Conservation (phyloP, 768 basidiomycete species). For the Kondoa malvinella region DNA sequence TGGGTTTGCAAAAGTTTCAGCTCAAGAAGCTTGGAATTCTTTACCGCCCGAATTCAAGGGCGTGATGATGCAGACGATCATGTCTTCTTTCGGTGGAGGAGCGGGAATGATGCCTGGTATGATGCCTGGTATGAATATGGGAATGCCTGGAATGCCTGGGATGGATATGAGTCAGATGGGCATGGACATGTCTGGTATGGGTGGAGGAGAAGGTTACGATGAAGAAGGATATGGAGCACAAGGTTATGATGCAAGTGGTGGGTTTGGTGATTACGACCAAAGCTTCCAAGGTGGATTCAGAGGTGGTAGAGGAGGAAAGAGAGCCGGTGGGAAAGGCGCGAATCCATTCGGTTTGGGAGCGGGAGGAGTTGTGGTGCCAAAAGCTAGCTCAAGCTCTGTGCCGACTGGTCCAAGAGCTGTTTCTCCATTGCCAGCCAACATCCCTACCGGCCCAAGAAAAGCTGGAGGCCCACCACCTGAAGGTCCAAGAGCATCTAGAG, state of each 20-base stretch:
- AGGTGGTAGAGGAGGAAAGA: neutral
- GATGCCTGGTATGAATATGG: slow-evolving; percentile 50
- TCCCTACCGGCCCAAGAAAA: slow-evolving; percentile 3
- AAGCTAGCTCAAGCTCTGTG: neutral
- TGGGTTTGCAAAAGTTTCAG: slow-evolving; percentile 10
- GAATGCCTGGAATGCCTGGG: neutral
- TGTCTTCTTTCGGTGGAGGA: slow-evolving; percentile 37
- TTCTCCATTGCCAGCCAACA: slow-evolving; percentile 1
- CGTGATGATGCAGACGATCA: slow-evolving; percentile 28
- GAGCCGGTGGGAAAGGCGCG: neutral
- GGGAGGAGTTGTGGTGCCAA: neutral
- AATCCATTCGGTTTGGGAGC: neutral
- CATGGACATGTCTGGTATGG: neutral
- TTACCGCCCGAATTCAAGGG: slow-evolving; percentile 27
- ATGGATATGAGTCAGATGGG: neutral
- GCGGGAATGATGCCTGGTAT: slow-evolving; percentile 38
- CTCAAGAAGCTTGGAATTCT: slow-evolving; percentile 25
- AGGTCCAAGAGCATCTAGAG: neutral
- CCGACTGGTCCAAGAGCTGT: neutral
- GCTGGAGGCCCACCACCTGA: neutral
- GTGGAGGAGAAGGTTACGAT: neutral
- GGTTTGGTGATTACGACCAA: neutral
- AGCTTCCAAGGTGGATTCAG: neutral
- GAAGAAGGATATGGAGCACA: neutral
- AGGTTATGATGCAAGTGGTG: neutral